Conservation (phyloP, 2,329 filamentous ascomycete species). For the Beauveria brongniartii region DNA sequence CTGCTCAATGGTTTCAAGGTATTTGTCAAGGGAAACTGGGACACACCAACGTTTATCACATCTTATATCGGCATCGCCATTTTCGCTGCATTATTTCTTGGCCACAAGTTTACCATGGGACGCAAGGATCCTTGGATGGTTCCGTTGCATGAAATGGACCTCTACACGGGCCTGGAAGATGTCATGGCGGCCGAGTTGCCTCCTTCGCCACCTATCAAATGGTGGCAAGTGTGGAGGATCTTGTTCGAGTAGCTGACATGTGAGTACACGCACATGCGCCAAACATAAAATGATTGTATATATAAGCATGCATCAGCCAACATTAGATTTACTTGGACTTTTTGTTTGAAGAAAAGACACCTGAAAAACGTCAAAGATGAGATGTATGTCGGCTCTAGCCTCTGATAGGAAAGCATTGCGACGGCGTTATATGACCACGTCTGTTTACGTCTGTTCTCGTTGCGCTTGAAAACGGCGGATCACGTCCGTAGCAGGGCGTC, state of each 20-base stretch:
- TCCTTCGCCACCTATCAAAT: conserved; percentile 4
- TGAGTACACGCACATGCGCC: not conserved
- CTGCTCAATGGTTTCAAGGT: conserved; percentile 58
- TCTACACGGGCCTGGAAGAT: conserved; percentile 45
- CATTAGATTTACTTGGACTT: too few relatives aligned
- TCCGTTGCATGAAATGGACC: conserved; percentile 40
- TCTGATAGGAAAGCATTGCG: too few relatives aligned
- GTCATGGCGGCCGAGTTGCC: conserved; percentile 17
- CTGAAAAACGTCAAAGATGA: too few relatives aligned
- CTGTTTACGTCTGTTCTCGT: too few relatives aligned
- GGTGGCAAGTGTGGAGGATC: conserved; percentile 6
- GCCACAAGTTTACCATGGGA: conserved; percentile 20
- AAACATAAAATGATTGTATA: not conserved
- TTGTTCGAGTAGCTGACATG: not conserved
- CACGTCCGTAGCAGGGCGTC: not conserved
- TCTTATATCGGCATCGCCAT: conserved; percentile 59
- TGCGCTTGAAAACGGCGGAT: too few relatives aligned
- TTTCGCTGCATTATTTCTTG: conserved; percentile 43
- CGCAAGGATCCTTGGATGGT: conserved; percentile 42
- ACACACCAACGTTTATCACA: conserved; percentile 48
- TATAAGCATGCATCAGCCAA: not conserved
- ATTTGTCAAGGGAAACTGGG: conserved; percentile 53
- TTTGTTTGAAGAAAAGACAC: too few relatives aligned
- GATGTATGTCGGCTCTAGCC: too few relatives aligned
- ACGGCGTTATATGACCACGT: too few relatives aligned